Conservation (phyloP, 2,329 filamentous ascomycete species). For the Diaporthe destruens region DNA sequence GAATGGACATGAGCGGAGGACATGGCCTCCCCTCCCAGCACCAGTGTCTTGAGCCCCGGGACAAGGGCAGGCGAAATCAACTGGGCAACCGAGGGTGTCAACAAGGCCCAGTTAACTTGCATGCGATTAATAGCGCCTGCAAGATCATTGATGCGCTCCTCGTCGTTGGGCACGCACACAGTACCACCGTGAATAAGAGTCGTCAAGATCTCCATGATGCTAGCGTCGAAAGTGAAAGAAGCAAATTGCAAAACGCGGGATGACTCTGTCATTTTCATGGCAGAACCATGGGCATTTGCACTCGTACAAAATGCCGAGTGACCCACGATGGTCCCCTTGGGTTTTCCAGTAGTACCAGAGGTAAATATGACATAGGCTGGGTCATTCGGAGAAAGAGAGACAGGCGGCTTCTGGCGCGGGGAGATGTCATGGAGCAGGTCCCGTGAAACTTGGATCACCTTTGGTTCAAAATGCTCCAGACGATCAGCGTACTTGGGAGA, state of each 20-base stretch:
- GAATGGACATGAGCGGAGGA: constrained; percentile 56
- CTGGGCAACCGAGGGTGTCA: constrained; percentile 37
- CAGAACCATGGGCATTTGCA: constrained; percentile 41
- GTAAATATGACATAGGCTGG: constrained; percentile 60
- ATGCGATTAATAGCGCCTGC: constrained; percentile 43
- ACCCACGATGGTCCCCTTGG: constrained; percentile 62
- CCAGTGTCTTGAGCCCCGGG: constrained; percentile 31
- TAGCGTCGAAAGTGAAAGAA: constrained; percentile 50
- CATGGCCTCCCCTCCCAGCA: constrained; percentile 56
- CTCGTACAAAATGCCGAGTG: constrained; percentile 41
- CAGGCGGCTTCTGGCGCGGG: not conserved
- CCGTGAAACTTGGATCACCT: not conserved
- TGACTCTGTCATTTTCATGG: constrained; percentile 43
- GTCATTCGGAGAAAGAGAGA: not conserved
- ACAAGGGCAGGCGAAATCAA: constrained; percentile 32
- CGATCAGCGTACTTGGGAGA: constrained; percentile 27
- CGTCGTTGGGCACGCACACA: constrained; percentile 54
- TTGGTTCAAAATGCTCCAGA: constrained; percentile 10
- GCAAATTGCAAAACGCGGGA: constrained; percentile 52
- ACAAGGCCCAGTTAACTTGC: constrained; percentile 40
- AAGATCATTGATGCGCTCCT: constrained; percentile 54
- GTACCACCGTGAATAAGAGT: constrained; percentile 47
- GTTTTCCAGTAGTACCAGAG: constrained; percentile 66
- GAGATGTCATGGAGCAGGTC: not conserved
- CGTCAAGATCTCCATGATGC: constrained; percentile 44